Evolutionary conservation across 306 rosid species (phyloP), one percentile per base, ranked within the genome.

Genomic region (Ziziphus jujuba): DNA sequence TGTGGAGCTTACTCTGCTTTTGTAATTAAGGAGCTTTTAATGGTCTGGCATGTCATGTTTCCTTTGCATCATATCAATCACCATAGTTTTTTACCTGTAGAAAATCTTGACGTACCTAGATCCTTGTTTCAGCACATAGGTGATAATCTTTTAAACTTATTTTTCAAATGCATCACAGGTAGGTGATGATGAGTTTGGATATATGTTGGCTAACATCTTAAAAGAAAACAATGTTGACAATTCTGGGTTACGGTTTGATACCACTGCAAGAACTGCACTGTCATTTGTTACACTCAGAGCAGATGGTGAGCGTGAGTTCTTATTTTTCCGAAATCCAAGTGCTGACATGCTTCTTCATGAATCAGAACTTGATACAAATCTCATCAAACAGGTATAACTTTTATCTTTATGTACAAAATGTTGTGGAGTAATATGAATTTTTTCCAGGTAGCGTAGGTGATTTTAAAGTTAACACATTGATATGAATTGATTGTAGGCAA

Each of bases 271-370:
- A 76, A 92, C 98, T 38, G 93, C 98, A 21, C 71, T 92, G 59
- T 87, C 98, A 20, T 92, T 92, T 65, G 87, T 92, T 67, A 92
- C 96, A 0, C 98, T 92, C 52, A 80, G 91, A 79, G 84, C 87
- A 15, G 98, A 92, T 22, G 98, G 98, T 0, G 98, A 92, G 67
- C 89, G 97, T 0, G 98, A 92, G 58, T 89, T 92, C 77, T 79
- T 92, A 67, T 92, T 92, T 80, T 89, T 87, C 79, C 89, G 92
- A 33, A 76, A 92, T 80, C 98, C 97, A 23, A 92, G 98, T 33
- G 98, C 98, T 72, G 98, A 92, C 77, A 87, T 89, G 96, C 98
- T 87, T 79, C 79, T 92, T 53, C 82, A 62, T 9, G 97, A 89
- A 71, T 78, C 89, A 56, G 96, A 92, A 76, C 98, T 92, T 50